Conservation (phyloP, 2,329 filamentous ascomycete species). For the Trichoderma guizhouense region DNA sequence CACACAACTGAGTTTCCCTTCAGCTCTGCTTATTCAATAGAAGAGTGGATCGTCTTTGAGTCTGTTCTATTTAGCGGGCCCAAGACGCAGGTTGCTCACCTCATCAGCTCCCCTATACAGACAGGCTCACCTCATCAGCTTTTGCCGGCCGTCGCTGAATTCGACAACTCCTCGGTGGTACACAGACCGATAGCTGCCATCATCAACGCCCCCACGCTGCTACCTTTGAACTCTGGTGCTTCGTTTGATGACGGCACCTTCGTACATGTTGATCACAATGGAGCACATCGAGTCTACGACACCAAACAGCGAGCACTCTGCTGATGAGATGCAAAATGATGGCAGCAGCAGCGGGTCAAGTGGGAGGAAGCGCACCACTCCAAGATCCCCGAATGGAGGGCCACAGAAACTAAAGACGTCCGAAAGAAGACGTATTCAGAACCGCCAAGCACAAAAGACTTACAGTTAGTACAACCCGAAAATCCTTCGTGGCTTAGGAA, state of each 20-base stretch:
- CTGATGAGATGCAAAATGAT: neutral
- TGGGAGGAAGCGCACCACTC: neutral
- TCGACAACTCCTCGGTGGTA: neutral
- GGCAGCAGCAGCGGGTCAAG: neutral
- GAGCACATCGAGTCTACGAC: neutral
- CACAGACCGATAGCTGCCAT: neutral
- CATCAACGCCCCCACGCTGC: neutral
- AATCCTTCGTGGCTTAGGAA: neutral
- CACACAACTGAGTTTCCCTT: no score
- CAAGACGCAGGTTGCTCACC: neutral
- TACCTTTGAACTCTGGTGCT: neutral
- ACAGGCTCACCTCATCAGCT: slow-evolving; percentile 1
- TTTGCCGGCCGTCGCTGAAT: neutral
- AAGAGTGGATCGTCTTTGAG: neutral
- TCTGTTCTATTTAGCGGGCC: neutral
- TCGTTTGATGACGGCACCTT: neutral
- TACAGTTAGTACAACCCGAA: slow-evolving; percentile 35
- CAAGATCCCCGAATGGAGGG: neutral
- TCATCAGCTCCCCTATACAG: neutral
- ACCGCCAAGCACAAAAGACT: slow-evolving; percentile 49
- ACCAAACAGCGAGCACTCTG: neutral
- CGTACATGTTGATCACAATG: neutral
- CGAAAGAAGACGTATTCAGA: slow-evolving; percentile 28
- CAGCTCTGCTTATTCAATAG: neutral
- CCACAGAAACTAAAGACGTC: slow-evolving; percentile 7